Evolutionary conservation across 345 rosid species (phyloP), one percentile per base, ranked within the genome.

Genomic region (Erysimum cheiranthoides): DNA sequence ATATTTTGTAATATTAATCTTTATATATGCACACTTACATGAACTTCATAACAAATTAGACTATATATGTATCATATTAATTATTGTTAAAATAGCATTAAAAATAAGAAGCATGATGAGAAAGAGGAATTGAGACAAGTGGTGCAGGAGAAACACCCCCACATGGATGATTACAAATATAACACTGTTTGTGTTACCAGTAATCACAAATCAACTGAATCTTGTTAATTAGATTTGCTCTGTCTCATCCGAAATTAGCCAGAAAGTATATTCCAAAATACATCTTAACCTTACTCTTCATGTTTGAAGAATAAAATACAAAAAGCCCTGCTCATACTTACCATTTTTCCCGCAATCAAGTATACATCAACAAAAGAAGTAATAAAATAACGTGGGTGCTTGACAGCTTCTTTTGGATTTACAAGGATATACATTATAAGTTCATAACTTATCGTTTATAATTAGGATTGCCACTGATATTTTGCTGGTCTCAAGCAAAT

Each of bases 81-180:
- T 30, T 64, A 18, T 13, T 12, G 17, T 0, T 66, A 53, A 40
- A 60, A 5, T 18, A 70, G 63, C 40, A 70, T 6, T 54, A 27
- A 70, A 50, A 43, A 54, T 25, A 43, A 73, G 31, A 56, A 52
- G 47, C 60, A 56, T 66, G 65, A 53, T 68, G 57, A 43, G 28
- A 50, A 49, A 66, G 11, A 3, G 53, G 9, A 16, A 53, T 30
- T 10, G 56, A 64, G 36, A 63, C 31, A 46, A 57, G 60, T 36
- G 45, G 61, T 58, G 73, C 52, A 66, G 17, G 30, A 50, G 68
- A 58, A 49, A 60, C 73, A 74, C 32, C 72, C 62, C 72, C 67
- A 59, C 73, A 49, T 59, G 68, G 42, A 75, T 68, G 79, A 75
- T 75, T 60, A 75, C 68, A 60, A 30, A 60, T 39, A 50, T 39